Percentiles rank a stretch among this genome's conserved stretches.
Evolutionary conservation across 257 asterid genomes (phyloP).

Genomic region (Scutellaria baicalensis): DNA sequence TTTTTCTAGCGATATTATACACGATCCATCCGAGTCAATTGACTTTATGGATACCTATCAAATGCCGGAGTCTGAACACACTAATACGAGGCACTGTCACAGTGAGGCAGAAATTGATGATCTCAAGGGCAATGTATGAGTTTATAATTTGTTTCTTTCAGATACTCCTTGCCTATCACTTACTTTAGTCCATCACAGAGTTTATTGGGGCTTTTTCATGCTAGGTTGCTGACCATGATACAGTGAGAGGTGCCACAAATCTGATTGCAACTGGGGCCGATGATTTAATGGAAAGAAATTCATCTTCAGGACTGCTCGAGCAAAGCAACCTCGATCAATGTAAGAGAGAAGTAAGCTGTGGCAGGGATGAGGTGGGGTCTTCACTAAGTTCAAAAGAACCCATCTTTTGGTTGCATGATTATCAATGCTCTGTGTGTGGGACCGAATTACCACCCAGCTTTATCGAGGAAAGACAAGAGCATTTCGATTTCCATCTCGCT

Average conservation of each 20-base stretch:
- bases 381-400: conserved; percentile 20
- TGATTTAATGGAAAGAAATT: conserved; percentile 12
- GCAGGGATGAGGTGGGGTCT: conserved; percentile 27
- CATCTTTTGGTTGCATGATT: conserved; percentile 59
- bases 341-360: conserved; percentile 2
- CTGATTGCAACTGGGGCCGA: conserved; percentile 6
- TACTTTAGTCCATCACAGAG: not conserved
- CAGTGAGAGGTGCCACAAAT: conserved; percentile 2
- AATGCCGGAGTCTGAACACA: conserved; percentile 23
- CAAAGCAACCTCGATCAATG: conserved; percentile 15
- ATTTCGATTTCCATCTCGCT: conserved; percentile 90
- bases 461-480: conserved; percentile 80
- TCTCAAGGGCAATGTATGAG: conserved; percentile 26
- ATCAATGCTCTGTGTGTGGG: conserved; percentile 83
- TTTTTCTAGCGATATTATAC: conserved; percentile 18
- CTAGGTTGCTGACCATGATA: conserved; percentile 32
- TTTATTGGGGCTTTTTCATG: not conserved
- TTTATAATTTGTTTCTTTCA: not conserved
- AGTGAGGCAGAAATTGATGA: conserved; percentile 23
- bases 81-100: conserved; percentile 7
- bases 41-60: conserved; percentile 21
- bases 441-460: conserved; percentile 75
- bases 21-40: conserved; percentile 27
- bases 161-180: not conserved
- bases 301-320: conserved; percentile 18